Evolutionary conservation across 2,329 filamentous ascomycete genomes (phyloP), one percentile per base, ranked within the genome.

Genomic region (Phyllosticta citriasiana): DNA sequence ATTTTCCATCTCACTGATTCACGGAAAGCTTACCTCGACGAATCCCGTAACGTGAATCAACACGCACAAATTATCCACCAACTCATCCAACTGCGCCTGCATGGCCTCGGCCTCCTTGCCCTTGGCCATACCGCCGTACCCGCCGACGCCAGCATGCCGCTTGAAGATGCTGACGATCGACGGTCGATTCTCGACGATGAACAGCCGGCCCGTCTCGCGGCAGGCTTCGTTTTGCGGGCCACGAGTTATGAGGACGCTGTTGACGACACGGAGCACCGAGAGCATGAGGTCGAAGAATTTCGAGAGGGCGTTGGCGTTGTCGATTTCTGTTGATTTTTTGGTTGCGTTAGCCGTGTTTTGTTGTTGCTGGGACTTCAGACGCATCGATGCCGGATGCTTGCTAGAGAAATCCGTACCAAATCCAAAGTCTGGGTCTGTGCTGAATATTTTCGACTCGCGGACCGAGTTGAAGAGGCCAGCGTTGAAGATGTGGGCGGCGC

Each of bases 91-190:
- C 64, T 84, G 83, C 40, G 14, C 40, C 16, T 47, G 40, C 61
- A 85, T 79, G 58, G 85, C 84, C 40, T 85, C 77, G 52, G 75
- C 66, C 62, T 68, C 54, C 16, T 51, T 53, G 27, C 55, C 47
- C 3, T 58, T 71, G 12, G 75, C 73, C 35, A 72, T 71, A 35
- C 75, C 72, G 50, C 76, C 74, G 7, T 51, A 30, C 4, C 60
- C 60, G 19, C 88, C 88, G 61, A 96, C 88, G 55, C 89, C 89
- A 0, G 89, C 89, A 67, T 89, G 89, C 66, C 91, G 82, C 78
- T 99, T 99, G 69, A 99, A 89, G 22, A 96, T 87, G 54, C 91
- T 88, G 65, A 94, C 85, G 68, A 97, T 89, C 61, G 92, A 85
- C 72, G 87, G 85, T 64, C 93, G 82, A 72, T 96, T 91, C 65